Base-by-base conservation (phyloP, 2,329 filamentous ascomycete genomes). In the Trichoderma asperellum region DNA sequence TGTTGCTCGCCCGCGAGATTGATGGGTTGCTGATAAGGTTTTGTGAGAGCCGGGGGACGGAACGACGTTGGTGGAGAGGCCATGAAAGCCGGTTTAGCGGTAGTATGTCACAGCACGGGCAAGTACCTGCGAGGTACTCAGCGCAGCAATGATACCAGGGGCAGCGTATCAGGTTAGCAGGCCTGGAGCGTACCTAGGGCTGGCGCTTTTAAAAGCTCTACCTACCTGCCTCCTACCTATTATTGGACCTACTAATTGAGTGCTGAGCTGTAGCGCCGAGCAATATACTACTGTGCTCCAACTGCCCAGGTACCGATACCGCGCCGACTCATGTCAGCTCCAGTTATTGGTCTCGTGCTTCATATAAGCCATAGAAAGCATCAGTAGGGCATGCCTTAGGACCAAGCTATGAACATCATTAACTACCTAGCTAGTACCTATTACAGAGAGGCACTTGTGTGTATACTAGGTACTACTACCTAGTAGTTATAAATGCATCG, bases 1-100 rank as follows among this genome's bases (percentile, higher is more conserved):
- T 68, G 21, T 21, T 57, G 57, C 52, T 58, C 55, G 57, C 35
- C 40, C 27, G 40, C 56, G 47, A 49, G 47, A 49, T 49, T 49
- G 47, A 63, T 18, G 34, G 34, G 40, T 43, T 24, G 47, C 47
- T 68, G 57, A 62, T 68, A 61, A 68, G 59, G 57, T 68, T 68
- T 61, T 55, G 47, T 2, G 66, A 61, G 37, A 55, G 52, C 56
- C 57, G 55, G 64, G 64, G 60, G 60, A 53, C 47, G 49, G 61
- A 34, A 21, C 47, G 61, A 64, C 21, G 32, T 27, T 68, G 65
- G 34, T 55, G 58, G 66, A 68, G 65, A 57, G 66, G 58, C 18
- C 64, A 52, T 34, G 40, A 32, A 34, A 56, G 56, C n/a, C 52
- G 60, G 52, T 24, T 56, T 55, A 18, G 63, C 27, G 49, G 63